Conservation (phyloP, 2,329 filamentous ascomycete species). For the Aspergillus pseudotamarii region DNA sequence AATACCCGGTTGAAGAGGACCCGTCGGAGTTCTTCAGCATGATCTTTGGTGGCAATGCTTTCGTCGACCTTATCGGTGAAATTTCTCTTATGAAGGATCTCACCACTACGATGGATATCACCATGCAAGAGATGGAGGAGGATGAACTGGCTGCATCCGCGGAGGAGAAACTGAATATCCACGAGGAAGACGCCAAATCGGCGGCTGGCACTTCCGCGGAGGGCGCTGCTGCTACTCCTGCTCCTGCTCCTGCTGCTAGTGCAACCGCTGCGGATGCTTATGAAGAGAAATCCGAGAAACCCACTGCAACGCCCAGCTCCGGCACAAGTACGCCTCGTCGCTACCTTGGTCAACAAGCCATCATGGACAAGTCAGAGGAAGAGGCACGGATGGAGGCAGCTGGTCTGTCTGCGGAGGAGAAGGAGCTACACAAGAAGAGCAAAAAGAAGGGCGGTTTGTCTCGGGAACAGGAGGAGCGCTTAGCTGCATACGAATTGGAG, state of each 20-base stretch:
- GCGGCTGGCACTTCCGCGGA: conserved; percentile 39
- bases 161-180: conserved; percentile 50
- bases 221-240: conserved; percentile 19
- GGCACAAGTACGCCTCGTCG: conserved; percentile 53
- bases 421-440: conserved; percentile 75
- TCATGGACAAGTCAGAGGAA: conserved; percentile 87
- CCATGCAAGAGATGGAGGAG: conserved; percentile 77
- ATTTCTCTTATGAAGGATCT: conserved; percentile 98
- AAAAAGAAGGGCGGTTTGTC: conserved; percentile 86
- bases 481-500: conserved; percentile 86
- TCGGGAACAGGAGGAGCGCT: conserved; percentile 91
- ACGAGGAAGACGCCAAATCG: conserved; percentile 49
- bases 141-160: conserved; percentile 61
- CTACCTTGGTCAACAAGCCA: conserved; percentile 75
- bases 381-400: conserved; percentile 67
- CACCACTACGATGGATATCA: conserved; percentile 97
- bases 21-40: conserved; percentile 97
- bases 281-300: conserved; percentile 25
- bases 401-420: conserved; percentile 71
- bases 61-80: conserved; percentile 95
- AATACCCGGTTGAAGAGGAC: conserved; percentile 61
- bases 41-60: conserved; percentile 97
- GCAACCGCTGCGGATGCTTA: conserved; percentile 42
- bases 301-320: conserved; percentile 34
- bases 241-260: conserved; percentile 50